These are phyloP conservation scores for Aphanomyces astaci DNA, from an alignment of 352 stramenopile genomes.

Conservation along the genomic window DNA sequence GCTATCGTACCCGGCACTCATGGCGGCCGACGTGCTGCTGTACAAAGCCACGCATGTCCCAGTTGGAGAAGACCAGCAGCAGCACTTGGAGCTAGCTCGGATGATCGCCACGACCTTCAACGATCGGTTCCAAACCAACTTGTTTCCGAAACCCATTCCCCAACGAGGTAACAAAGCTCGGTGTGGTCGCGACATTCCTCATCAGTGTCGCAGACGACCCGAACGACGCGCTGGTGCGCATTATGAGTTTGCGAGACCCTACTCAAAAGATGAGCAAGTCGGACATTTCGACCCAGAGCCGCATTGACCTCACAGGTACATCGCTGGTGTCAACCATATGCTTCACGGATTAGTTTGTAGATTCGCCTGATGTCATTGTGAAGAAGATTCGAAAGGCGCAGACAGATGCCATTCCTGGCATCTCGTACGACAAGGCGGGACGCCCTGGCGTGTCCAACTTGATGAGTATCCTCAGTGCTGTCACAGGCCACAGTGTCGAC, in stretches of 20 bases:
- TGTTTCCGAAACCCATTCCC: conserved; percentile 54
- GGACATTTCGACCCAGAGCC: conserved; percentile 80
- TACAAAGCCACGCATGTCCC: conserved; percentile 97
- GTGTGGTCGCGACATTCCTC: not conserved
- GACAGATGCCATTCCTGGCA: conserved; percentile 76
- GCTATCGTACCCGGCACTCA: conserved; percentile 97
- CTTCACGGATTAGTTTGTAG: conserved; percentile 34
- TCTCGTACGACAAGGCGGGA: conserved; percentile 84
- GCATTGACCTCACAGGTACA: conserved; percentile 93
- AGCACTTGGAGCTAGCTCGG: conserved; percentile 98
- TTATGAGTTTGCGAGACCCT: conserved; percentile 97
- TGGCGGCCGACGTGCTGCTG: conserved; percentile 98
- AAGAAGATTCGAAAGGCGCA: conserved; percentile 87
- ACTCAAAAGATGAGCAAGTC: conserved; percentile 99
- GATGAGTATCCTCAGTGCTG: conserved; percentile 83
- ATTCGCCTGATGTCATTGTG: conserved; percentile 50
- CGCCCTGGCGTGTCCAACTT: conserved; percentile 95
- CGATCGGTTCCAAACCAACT: conserved; percentile 82
- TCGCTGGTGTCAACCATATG: conserved; percentile 77
- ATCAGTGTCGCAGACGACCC: conserved; percentile 20
- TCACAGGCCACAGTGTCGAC: conserved; percentile 66
- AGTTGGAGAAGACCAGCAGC: conserved; percentile 96
- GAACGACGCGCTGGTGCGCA: conserved; percentile 61
- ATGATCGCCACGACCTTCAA: conserved; percentile 97
- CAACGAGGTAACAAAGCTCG: conserved; percentile 28